These are phyloP conservation scores for Kuraishia ogatae DNA, from an alignment of 805 yeast species.

Conservation along the genomic window DNA sequence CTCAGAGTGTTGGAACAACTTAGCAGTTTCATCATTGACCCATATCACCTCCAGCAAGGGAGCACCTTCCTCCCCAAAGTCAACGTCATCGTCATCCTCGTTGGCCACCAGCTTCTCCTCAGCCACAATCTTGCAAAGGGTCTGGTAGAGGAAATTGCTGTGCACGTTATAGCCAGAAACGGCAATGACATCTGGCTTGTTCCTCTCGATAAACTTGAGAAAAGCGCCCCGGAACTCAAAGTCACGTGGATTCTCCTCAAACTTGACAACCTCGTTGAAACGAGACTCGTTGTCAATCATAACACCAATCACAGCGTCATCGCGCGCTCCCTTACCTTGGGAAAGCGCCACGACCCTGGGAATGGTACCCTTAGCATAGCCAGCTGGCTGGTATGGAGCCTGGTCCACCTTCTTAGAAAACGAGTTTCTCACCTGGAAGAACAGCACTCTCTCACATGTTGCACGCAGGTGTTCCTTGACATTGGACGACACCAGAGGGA, in stretches of 20 bases:
- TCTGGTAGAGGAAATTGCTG: constrained; percentile 52
- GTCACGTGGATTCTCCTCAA: constrained; percentile 63
- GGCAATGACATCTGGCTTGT: constrained; percentile 84
- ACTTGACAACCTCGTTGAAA: constrained; percentile 66
- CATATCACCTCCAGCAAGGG: constrained; percentile 64
- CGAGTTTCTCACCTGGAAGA: constrained; percentile 58
- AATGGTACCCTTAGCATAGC: constrained; percentile 68
- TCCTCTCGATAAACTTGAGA: constrained; percentile 46
- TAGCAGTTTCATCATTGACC: constrained; percentile 90
- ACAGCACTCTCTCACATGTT: constrained; percentile 64
- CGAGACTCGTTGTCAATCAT: constrained; percentile 75
- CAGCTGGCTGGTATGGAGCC: constrained; percentile 84
- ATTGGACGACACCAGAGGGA: constrained; percentile 60
- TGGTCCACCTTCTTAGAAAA: constrained; percentile 75
- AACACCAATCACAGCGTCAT: constrained; percentile 81
- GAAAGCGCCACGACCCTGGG: constrained; percentile 81
- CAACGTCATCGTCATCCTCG: constrained; percentile 29
- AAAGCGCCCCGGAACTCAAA: constrained; percentile 60
- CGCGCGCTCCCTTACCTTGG: constrained; percentile 78
- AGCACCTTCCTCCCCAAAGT: constrained; percentile 23
- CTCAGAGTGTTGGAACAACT: constrained; percentile 73
- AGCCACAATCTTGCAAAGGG: constrained; percentile 46
- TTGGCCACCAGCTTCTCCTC: constrained; percentile 44
- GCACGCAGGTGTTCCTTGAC: constrained; percentile 77
- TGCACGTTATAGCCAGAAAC: constrained; percentile 81